These are phyloP conservation scores for Xerocomellus intermedius DNA, from an alignment of 768 basidiomycete species.

Conservation along the genomic window DNA sequence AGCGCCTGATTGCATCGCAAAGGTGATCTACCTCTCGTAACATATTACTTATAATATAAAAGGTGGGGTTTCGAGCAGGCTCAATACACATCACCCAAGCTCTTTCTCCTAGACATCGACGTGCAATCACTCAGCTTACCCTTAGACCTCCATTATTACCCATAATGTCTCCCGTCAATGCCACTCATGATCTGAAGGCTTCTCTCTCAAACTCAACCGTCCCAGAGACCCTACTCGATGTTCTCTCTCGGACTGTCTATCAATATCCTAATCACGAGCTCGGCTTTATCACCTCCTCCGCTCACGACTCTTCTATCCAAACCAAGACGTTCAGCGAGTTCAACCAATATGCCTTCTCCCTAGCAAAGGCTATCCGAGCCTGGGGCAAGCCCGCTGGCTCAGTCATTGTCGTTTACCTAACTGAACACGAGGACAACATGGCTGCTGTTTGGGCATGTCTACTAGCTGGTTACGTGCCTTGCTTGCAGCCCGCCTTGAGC, in stretches of 20 bases:
- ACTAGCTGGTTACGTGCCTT: slow-evolving; percentile 30
- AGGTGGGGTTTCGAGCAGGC: slow-evolving; percentile 6
- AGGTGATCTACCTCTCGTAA: background rate
- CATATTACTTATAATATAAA: slow-evolving; percentile 19
- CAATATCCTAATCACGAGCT: slow-evolving; percentile 27
- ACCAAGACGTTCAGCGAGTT: slow-evolving; percentile 26
- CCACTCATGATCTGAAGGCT: slow-evolving; percentile 11
- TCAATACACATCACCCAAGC: background rate
- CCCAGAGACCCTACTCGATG: slow-evolving; percentile 22
- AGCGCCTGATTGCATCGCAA: background rate
- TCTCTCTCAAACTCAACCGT: slow-evolving; percentile 7
- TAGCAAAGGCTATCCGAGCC: slow-evolving; percentile 21
- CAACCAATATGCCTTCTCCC: slow-evolving; percentile 12
- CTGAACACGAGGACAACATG: slow-evolving; percentile 35
- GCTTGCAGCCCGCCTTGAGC: slow-evolving; percentile 34
- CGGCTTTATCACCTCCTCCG: slow-evolving; percentile 29
- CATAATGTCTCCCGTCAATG: slow-evolving; percentile 15
- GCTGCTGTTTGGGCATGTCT: slow-evolving; percentile 32
- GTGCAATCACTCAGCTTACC: background rate
- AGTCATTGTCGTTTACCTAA: slow-evolving; percentile 28
- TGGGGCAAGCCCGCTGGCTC: slow-evolving; percentile 29
- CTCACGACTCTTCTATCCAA: slow-evolving; percentile 30
- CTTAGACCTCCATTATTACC: background rate
- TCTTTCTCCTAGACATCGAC: slow-evolving; percentile 1
- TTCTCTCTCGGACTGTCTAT: slow-evolving; percentile 19